These are phyloP conservation scores for Rhizomucor pusillus DNA, from an alignment of 371 early-diverging fungal species.

Conservation along the genomic window DNA sequence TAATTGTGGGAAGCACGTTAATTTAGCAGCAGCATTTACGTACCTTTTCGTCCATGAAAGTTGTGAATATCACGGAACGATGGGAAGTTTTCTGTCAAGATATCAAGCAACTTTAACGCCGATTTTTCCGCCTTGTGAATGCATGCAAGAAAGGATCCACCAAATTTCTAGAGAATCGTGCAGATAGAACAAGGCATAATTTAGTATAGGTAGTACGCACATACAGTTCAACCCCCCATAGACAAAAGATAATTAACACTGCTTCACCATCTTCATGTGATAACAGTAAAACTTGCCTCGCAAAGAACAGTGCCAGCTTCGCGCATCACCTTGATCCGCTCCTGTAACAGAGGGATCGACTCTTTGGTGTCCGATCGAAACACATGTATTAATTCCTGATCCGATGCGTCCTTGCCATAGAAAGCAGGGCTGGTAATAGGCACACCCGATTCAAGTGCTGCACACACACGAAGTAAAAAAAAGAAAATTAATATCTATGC, in stretches of 20 bases:
- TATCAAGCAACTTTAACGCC: constrained; percentile 56
- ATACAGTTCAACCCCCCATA: no score
- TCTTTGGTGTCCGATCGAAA: constrained; percentile 69
- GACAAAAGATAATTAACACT: no score
- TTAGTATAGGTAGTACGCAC: background rate
- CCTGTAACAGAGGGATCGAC: constrained; percentile 61
- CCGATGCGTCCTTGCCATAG: constrained; percentile 39
- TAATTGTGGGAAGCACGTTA: no score
- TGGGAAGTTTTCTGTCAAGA: constrained; percentile 61
- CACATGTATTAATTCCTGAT: constrained; percentile 46
- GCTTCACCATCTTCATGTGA: background rate
- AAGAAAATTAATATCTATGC: background rate
- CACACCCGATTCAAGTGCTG: constrained; percentile 61
- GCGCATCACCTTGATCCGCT: constrained; percentile 63
- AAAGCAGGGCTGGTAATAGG: constrained; percentile 61
- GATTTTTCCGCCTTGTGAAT: constrained; percentile 53
- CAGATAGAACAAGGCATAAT: constrained; percentile 4
- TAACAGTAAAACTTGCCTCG: constrained; percentile 41
- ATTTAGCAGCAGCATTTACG: no score
- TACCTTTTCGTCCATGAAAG: constrained; percentile 46
- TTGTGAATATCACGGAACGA: constrained; percentile 71
- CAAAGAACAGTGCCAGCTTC: constrained; percentile 70
- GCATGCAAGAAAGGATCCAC: constrained; percentile 68
- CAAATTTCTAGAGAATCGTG: constrained; percentile 48
- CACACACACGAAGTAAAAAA: background rate